These are phyloP conservation scores for Drosera capensis DNA, from an alignment of 148 eudicot genomes.

Conservation along the genomic window DNA sequence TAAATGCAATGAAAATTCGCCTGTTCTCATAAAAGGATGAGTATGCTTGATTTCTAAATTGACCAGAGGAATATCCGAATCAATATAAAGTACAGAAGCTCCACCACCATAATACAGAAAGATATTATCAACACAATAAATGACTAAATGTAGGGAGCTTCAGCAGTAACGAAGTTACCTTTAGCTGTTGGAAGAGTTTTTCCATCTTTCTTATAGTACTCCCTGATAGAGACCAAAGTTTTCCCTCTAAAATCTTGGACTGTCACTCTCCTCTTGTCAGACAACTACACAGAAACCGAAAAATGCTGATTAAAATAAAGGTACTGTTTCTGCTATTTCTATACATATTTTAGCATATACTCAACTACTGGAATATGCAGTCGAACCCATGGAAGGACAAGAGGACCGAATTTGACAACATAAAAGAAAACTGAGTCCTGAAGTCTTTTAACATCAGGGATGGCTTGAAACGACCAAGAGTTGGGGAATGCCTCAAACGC, in stretches of 20 bases:
- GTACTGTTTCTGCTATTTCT: background rate
- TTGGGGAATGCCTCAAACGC: no score
- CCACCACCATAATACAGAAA: no score
- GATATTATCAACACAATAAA: background rate
- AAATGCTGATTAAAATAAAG: background rate
- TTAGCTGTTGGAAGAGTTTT: slow-evolving; percentile 73
- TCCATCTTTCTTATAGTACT: slow-evolving; percentile 69
- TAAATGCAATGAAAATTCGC: no score
- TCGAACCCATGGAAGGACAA: background rate
- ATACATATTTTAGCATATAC: background rate
- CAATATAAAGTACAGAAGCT: no score
- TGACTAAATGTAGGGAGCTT: background rate
- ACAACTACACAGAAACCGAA: slow-evolving; percentile 27
- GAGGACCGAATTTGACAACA: no score
- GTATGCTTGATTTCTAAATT: no score
- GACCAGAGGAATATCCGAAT: no score
- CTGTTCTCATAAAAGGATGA: no score
- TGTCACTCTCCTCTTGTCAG: slow-evolving; percentile 73
- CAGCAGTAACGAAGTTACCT: slow-evolving; percentile 24
- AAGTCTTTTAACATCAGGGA: no score
- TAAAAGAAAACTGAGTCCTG: no score
- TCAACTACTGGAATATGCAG: background rate
- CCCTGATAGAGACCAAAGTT: slow-evolving; percentile 80
- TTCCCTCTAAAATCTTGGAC: slow-evolving; percentile 71
- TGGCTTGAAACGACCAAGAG: no score